phyloP scores from a whole-genome alignment of 2,329 filamentous ascomycete species.

The Achaetomium macrosporum region DNA sequence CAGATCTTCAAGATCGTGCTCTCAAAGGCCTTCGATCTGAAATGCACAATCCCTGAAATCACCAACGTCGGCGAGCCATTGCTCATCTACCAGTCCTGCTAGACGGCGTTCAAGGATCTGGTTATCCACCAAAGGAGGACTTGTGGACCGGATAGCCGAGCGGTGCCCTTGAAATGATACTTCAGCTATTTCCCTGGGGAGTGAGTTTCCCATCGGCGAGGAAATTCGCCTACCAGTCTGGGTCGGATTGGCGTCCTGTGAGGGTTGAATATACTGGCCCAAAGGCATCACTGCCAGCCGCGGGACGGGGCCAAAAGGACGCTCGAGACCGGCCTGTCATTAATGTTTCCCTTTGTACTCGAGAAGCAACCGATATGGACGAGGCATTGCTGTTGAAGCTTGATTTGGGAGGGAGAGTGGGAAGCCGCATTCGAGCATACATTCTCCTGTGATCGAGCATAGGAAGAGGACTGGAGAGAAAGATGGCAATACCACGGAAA shows the following conservation, averaged over 20 bases:
- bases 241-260: slow-evolving; percentile 8
- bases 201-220: slow-evolving; percentile 5
- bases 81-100: slow-evolving; percentile 74
- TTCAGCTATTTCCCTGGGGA: neutral
- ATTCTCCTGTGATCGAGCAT: neutral
- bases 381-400: neutral
- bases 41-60: slow-evolving; percentile 98
- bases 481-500: slow-evolving; percentile 2
- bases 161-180: neutral
- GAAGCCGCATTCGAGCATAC: slow-evolving; percentile 1
- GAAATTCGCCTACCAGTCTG: slow-evolving; percentile 1
- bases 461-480: neutral
- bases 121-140: neutral
- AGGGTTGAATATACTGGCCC: neutral
- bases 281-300: slow-evolving; percentile 6
- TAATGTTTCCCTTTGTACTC: slow-evolving; percentile 9
- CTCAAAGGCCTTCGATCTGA: slow-evolving; percentile 96
- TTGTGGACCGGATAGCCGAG: neutral
- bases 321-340: slow-evolving; percentile 15
- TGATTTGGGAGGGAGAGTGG: neutral
- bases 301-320: slow-evolving; percentile 6
- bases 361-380: slow-evolving; percentile 4
- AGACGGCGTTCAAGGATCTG: neutral
- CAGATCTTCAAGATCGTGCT: slow-evolving; percentile 99
- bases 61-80: slow-evolving; percentile 96